These are phyloP conservation scores for Urtica urens DNA, from an alignment of 306 rosid genomes.

Conservation along the genomic window DNA sequence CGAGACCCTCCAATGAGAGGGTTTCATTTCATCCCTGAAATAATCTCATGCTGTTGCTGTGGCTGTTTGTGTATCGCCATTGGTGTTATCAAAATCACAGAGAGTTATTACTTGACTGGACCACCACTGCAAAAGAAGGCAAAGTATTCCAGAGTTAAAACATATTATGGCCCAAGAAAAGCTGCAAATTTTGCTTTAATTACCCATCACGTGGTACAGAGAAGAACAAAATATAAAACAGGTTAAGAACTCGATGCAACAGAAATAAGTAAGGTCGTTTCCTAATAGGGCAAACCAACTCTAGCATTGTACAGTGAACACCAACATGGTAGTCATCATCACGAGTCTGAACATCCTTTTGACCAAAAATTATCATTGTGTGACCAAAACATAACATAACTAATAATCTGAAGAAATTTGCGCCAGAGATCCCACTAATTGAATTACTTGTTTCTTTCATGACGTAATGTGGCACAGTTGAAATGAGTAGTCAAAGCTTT, in stretches of 20 bases:
- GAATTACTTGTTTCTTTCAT: no score
- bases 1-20: neutral
- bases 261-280: neutral
- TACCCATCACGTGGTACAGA: conserved; percentile 4
- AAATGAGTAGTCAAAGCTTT: conserved; percentile 4
- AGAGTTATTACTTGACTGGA: neutral
- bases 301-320: no score
- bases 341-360: neutral
- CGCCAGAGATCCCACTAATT: neutral
- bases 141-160: neutral
- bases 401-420: no score
- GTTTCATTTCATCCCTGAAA: neutral
- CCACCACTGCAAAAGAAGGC: conserved; percentile 6
- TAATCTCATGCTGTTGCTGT: neutral
- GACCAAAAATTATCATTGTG: neutral
- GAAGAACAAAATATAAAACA: no score
- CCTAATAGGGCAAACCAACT: neutral
- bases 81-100: neutral
- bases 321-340: neutral
- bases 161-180: neutral
- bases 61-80: neutral
- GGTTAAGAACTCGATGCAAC: neutral
- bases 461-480: no score
- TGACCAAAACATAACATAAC: neutral
- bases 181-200: neutral